Percentiles rank a stretch among this genome's conserved stretches.
Conservation (phyloP, 2,329 filamentous ascomycete genomes). For the Fusarium staphyleae region DNA sequence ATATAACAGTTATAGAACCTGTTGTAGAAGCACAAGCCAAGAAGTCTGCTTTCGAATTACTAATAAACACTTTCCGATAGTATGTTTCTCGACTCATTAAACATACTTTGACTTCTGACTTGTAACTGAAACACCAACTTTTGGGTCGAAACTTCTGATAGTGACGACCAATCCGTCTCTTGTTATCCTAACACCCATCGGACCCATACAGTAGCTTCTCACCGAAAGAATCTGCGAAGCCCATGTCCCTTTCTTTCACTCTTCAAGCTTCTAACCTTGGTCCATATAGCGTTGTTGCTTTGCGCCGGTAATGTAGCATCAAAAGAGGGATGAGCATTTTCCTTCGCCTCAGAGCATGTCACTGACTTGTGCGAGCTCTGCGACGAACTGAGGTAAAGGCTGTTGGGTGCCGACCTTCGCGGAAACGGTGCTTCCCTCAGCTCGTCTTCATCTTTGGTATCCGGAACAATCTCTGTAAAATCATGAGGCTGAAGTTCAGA, state of each 20-base stretch:
- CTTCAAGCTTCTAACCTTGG: constrained; percentile 37
- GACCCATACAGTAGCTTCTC: background rate
- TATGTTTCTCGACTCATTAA: background rate
- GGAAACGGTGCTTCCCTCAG: background rate
- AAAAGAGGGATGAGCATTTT: constrained; percentile 11
- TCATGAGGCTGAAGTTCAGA: constrained; percentile 10
- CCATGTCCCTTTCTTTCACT: constrained; percentile 44
- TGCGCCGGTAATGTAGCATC: background rate
- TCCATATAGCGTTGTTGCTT: constrained; percentile 48
- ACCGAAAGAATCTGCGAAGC: constrained; percentile 56
- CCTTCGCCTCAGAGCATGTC: constrained; percentile 11
- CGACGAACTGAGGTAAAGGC: constrained; percentile 9
- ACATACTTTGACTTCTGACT: background rate
- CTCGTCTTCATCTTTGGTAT: background rate
- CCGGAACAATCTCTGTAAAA: constrained; percentile 7
- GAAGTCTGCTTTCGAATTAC: background rate
- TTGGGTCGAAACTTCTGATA: background rate
- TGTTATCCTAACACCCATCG: background rate
- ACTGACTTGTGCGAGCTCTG: constrained; percentile 8
- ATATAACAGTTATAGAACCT: background rate
- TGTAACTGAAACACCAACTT: background rate
- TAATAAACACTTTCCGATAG: background rate
- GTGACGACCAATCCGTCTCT: background rate
- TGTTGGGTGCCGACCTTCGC: constrained; percentile 15
- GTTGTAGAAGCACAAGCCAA: no score